Percentiles rank a stretch among this genome's conserved stretches.
Evolutionary conservation across 306 rosid genomes (phyloP).

Genomic region (Notholithocarpus densiflorus): DNA sequence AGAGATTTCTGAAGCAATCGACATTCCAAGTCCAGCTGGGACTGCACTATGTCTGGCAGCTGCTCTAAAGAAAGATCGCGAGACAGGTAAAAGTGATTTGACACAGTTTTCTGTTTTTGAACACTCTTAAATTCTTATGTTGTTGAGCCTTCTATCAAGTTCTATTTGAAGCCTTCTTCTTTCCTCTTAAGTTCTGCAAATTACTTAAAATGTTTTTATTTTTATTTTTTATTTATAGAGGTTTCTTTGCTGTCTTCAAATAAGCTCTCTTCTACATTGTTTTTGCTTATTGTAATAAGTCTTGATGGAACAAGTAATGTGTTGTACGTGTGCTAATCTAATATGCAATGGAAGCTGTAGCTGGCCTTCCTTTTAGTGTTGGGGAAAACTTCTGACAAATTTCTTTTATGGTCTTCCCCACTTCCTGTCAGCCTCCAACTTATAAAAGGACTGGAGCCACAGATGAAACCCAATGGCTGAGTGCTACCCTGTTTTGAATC

Average conservation of each 20-base stretch:
- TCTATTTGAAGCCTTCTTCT: not conserved
- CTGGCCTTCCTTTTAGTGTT: not conserved
- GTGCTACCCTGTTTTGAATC: not conserved
- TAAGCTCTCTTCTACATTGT: not conserved
- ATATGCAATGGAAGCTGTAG: not conserved
- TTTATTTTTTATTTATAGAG: not conserved
- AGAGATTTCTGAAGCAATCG: slow-evolving; percentile 83
- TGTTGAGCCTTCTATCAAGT: not conserved
- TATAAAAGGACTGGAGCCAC: not conserved
- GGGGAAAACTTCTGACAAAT: not conserved
- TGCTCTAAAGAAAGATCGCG: slow-evolving; percentile 89
- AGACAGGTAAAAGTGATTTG: slow-evolving; percentile 58
- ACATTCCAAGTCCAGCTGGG: slow-evolving; percentile 71
- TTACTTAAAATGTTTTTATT: not conserved
- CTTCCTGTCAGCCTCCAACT: not conserved
- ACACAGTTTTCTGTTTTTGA: not conserved
- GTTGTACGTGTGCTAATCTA: not conserved
- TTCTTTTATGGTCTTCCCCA: not conserved
- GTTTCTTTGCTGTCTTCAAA: not conserved
- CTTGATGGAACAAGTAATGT: not conserved
- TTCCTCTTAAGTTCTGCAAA: not conserved
- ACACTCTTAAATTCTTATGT: not conserved
- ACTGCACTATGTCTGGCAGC: slow-evolving; percentile 98
- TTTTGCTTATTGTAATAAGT: not conserved
- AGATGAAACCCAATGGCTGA: not conserved